Conservation (phyloP, 495 filamentous ascomycete genomes). For the Aspergillus haitiensis region DNA sequence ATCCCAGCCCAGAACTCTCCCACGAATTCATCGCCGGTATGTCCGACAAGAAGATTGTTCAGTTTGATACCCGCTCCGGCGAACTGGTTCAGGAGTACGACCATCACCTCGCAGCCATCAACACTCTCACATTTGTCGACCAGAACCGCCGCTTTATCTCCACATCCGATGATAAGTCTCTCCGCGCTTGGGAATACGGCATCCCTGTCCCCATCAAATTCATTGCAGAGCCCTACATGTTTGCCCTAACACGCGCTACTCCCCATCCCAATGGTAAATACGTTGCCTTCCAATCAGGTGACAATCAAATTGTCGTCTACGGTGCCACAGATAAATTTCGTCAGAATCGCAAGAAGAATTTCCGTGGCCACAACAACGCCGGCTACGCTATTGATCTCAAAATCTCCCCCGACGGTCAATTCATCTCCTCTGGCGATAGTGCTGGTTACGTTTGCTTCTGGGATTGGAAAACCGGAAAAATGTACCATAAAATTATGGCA, state of each 20-base stretch:
- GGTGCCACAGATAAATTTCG: conserved; percentile 91
- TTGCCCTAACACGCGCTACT: conserved; percentile 76
- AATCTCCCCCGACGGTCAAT: conserved; percentile 86
- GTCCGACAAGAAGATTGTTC: conserved; percentile 97
- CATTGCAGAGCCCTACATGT: conserved; percentile 97
- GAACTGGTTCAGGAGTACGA: conserved; percentile 96
- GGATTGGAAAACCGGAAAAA: conserved; percentile 98
- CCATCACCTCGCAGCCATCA: conserved; percentile 94
- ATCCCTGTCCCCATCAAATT: conserved; percentile 91
- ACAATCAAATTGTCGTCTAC: conserved; percentile 97
- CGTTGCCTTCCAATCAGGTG: conserved; percentile 85
- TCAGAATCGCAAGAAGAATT: conserved; percentile 95
- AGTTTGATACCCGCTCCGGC: conserved; percentile 86
- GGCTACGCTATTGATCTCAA: conserved; percentile 90
- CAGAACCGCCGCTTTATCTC: conserved; percentile 95
- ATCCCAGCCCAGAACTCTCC: conserved; percentile 69
- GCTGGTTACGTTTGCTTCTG: conserved; percentile 92
- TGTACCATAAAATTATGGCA: conserved; percentile 92
- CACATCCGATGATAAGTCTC: conserved; percentile 92
- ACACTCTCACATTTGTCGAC: conserved; percentile 96
- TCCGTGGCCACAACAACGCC: conserved; percentile 91
- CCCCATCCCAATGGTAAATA: conserved; percentile 88
- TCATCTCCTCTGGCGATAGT: conserved; percentile 79
- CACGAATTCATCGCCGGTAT: conserved; percentile 95
- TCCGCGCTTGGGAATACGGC: conserved; percentile 96